These are phyloP conservation scores for Truncatella angustata DNA, from an alignment of 2,329 filamentous ascomycete genomes.

Conservation along the genomic window DNA sequence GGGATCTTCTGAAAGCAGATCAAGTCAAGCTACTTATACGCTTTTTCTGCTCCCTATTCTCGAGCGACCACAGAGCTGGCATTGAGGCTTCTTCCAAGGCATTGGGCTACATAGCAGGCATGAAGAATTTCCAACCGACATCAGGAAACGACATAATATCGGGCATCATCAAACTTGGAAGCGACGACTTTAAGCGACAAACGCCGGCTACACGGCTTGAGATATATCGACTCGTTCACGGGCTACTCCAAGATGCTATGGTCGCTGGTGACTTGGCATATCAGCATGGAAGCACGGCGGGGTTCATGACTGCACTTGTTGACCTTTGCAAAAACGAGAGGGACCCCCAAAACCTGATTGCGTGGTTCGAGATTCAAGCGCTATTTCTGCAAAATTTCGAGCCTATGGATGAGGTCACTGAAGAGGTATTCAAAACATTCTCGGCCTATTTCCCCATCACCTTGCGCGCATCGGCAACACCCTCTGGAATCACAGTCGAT, in stretches of 20 bases:
- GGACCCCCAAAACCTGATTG: conserved; percentile 55
- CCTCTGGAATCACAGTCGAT: conserved; percentile 52
- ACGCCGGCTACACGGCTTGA: conserved; percentile 48
- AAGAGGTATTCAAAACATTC: conserved; percentile 52
- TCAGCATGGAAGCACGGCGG: conserved; percentile 39
- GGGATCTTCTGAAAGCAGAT: conserved; percentile 44
- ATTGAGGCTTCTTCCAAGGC: conserved; percentile 53
- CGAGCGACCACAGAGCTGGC: conserved; percentile 58
- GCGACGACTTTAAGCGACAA: conserved; percentile 56
- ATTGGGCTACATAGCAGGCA: conserved; percentile 45
- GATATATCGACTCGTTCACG: conserved; percentile 48
- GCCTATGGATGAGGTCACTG: conserved; percentile 42
- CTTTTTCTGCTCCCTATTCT: conserved; percentile 60
- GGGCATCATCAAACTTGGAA: conserved; percentile 46
- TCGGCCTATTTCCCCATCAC: conserved; percentile 63
- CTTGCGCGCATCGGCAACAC: conserved; percentile 48
- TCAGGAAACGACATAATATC: conserved; percentile 48
- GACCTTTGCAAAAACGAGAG: conserved; percentile 53
- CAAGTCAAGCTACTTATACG: conserved; percentile 50
- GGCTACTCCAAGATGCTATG: conserved; percentile 41
- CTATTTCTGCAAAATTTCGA: conserved; percentile 44
- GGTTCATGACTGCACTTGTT: conserved; percentile 49
- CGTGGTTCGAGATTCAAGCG: conserved; percentile 53
- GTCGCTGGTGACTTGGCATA: conserved; percentile 44
- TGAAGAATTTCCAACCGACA: conserved; percentile 50